Evolutionary conservation across 257 asterid species (phyloP).

Genomic region (Solanum sparsipilum): DNA sequence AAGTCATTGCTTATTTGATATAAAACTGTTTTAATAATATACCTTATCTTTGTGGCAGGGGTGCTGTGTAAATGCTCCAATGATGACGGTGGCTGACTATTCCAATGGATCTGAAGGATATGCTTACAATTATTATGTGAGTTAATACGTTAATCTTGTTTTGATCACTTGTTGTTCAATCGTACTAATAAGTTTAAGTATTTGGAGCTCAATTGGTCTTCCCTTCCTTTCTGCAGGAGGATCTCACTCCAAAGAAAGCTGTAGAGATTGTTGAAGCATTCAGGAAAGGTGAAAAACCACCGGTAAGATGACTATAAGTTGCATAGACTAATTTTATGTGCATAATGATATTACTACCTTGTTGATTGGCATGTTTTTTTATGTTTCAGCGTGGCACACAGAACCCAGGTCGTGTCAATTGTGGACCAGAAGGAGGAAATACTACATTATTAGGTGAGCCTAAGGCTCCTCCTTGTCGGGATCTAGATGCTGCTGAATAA

Average conservation of each 20-base stretch:
- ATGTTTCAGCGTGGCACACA: constrained; percentile 83
- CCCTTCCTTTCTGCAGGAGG: constrained; percentile 50
- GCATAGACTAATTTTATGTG: not conserved
- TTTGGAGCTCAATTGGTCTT: not conserved
- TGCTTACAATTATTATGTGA: constrained; percentile 70
- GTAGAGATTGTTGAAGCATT: constrained; percentile 93
- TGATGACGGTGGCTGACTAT: constrained; percentile 96
- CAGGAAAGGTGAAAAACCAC: constrained; percentile 88
- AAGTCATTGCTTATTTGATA: not conserved
- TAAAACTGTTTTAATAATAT: not conserved
- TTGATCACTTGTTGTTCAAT: not conserved
- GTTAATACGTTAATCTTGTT: constrained; percentile 8
- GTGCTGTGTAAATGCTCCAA: constrained; percentile 95
- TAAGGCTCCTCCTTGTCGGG: constrained; percentile 85
- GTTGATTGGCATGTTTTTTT: not conserved
- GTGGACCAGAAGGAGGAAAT: constrained; percentile 92
- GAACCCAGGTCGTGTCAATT: constrained; percentile 63
- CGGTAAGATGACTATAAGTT: constrained; percentile 34
- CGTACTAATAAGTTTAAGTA: not conserved
- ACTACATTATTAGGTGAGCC: constrained; percentile 77
- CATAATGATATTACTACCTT: not conserved
- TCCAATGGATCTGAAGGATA: constrained; percentile 96
- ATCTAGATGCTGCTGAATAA: constrained; percentile 80
- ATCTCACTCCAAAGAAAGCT: constrained; percentile 69
- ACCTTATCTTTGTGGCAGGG: constrained; percentile 38